Base-by-base conservation (phyloP, 1,139 yeast genomes). In the Nakaseomyces uthaithaninus region DNA sequence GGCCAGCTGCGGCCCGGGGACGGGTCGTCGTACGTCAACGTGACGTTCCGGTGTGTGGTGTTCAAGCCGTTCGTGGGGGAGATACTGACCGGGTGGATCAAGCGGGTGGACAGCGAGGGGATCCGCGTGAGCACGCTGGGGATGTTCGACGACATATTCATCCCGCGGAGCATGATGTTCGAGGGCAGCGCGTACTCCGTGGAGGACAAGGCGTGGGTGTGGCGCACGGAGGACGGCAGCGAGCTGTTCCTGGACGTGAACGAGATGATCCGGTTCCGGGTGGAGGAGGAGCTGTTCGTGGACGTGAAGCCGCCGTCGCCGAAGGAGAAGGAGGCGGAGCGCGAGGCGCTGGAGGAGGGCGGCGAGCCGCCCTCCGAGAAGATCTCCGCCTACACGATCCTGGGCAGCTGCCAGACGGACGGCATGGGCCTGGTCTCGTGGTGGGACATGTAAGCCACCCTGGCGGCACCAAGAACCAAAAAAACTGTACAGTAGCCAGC, bases 1-100 rank as follows among this genome's bases (percentile, higher is more conserved):
- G 98, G 97, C 2, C 69, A 85, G 46, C 69, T 91, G 48, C 81
- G 80, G 53, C 95, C 95, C 2, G 97, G 98, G n/a, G 97, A 91
- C 61, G 98, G 98, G 5, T 87, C 91, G 1, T 73, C 91, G 2
- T 89, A 72, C 53, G 79, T 87, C 34, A 83, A 80, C 47, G 84
- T 82, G 14, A 72, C 68, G 42, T 85, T 87, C 56, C 65, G 96
- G 40, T 69, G 83, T 38, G 68, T 89, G 15, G 81, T 91, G 2
- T 91, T 94, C 71, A 81, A 91, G 51, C 98, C 98, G 1, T 87
- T 89, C 61, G 78, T 85, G 1, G 98, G 98, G 3, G 98, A 91
- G 57, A 74, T 89, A n/a, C 63, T 91, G 27, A 80, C 87, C 0
- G 99, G 99, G 1, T 85, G 94, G 89, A 87, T 91, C 19, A 77